Base-by-base conservation (phyloP, 2,329 filamentous ascomycete species). In the Magnaporthiopsis poae region DNA sequence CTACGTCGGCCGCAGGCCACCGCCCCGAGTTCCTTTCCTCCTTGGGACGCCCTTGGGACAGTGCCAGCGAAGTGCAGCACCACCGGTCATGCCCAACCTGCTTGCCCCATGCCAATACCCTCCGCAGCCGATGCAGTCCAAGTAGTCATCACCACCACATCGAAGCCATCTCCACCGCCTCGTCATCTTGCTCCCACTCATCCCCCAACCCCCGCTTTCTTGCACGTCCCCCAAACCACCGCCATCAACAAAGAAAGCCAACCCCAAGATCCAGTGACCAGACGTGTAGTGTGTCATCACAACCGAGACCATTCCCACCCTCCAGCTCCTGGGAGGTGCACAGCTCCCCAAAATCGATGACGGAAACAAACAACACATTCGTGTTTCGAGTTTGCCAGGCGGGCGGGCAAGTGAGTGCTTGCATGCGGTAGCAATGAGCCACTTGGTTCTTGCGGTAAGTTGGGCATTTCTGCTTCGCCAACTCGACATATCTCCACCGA, bases 401-500 rank as follows among this genome's bases (percentile, higher is more conserved):
- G 5, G 1, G 18, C 7, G 46, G n/a, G 21, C 46, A 13, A 25
- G 46, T 5, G 46, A n/a, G 46, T 56, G 46, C n/a, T 56, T 25
- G 46, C 8, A 25, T 56, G 46, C 11, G 8, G 46, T 56, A 13
- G n/a, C 21, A 56, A 56, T 56, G 46, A 56, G n/a, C 46, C 46
- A 56, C 46, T 56, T 56, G 46, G 46, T 21, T 56, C 46, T 56
- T 21, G 46, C 21, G 13, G 46, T 11, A n/a, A 11, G 46, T 56
- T 56, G 46, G 46, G n/a, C 46, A 11, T 56, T 56, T 29, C 18
- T 60, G 13, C 31, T 33, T 65, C 64, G 64, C 64, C 61, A 56
- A 65, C 46, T 56, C 21, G 46, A 21, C 7, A 64, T 60, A 65
- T 65, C 63, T 65, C 63, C 63, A 65, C 63, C 15, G 27, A 52